Evolutionary conservation across 2,329 filamentous ascomycete genomes (phyloP), one percentile per base, ranked within the genome.

Genomic region (Penicillium glabrum): DNA sequence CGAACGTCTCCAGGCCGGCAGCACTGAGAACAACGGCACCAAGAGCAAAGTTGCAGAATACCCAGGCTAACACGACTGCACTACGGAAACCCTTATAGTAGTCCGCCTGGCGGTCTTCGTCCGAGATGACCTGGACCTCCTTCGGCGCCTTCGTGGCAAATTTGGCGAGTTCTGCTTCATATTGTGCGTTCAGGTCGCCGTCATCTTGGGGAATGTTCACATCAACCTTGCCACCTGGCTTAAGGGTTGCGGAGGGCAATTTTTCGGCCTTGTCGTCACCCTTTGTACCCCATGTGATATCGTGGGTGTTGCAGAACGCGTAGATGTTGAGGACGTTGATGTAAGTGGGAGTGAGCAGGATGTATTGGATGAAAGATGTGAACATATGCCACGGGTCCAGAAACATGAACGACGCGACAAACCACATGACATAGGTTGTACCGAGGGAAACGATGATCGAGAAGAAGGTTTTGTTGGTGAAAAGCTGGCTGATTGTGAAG

Each of bases 331-430:
- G 87, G 57, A 98, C 93, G 77, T 98, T 99, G 80, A 96, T 96
- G 78, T 96, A 99, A 0, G 93, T 96, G 0, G 95, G 95, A 0
- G 93, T 96, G 56, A 99, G 83, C 43, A 98, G 85, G 67, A 98
- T 87, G 75, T 99, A 99, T 83, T 98, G 95, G 48, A 92, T 75
- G 75, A 98, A 91, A 51, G 79, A 86, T n/a, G 95, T 98, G 74
- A 96, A 83, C 92, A 99, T 98, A 79, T 99, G 95, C 93, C 95
- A 99, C 4, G 95, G 95, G 73, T 99, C 95, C 75, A 98, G 87
- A 87, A 98, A 98, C 65, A 99, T 81, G 63, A 99, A 82, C 9
- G 92, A 96, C 0, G 91, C 89, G 50, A 99, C 78, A 58, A 98
- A 84, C 89, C 93, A 99, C 69, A 99, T 87, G 60, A 96, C 83